Conservation (phyloP, 805 yeast species). For the Clavispora carvajalis region DNA sequence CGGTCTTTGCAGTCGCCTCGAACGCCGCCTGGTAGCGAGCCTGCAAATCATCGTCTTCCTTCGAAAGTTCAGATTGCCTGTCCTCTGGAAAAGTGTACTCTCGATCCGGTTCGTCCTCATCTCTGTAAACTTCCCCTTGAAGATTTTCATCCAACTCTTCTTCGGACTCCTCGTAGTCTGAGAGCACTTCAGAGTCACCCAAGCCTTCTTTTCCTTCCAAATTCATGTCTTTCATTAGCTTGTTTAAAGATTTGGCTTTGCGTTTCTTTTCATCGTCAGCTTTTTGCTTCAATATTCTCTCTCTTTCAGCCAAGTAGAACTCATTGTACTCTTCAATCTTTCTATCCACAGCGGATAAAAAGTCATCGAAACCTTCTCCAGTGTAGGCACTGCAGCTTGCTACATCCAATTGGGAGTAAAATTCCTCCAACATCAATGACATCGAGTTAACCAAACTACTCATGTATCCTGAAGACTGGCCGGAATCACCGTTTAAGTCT, state of each 20-base stretch:
- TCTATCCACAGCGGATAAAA: slow-evolving; percentile 73
- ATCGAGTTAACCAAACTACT: slow-evolving; percentile 87
- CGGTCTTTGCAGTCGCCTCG: slow-evolving; percentile 54
- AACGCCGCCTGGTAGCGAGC: slow-evolving; percentile 70
- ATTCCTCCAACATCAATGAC: slow-evolving; percentile 94
- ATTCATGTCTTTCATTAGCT: slow-evolving; percentile 85
- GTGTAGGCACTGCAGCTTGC: slow-evolving; percentile 91
- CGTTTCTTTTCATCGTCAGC: slow-evolving; percentile 67
- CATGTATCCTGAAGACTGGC: slow-evolving; percentile 83
- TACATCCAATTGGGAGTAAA: slow-evolving; percentile 86
- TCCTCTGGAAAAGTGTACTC: slow-evolving; percentile 71
- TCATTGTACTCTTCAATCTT: slow-evolving; percentile 85
- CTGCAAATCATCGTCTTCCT: slow-evolving; percentile 50
- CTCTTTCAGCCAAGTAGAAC: slow-evolving; percentile 82
- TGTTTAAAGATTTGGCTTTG: slow-evolving; percentile 64
- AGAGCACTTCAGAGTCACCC: slow-evolving; percentile 43
- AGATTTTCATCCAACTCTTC: slow-evolving; percentile 47
- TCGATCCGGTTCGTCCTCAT: slow-evolving; percentile 45
- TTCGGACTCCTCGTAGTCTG: slow-evolving; percentile 44
- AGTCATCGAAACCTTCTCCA: slow-evolving; percentile 92
- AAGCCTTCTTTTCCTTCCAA: slow-evolving; percentile 26
- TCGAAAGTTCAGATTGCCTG: slow-evolving; percentile 53
- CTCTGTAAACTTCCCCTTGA: slow-evolving; percentile 44
- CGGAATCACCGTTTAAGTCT: slow-evolving; percentile 58
- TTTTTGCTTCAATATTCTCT: slow-evolving; percentile 68